phyloP scores from a whole-genome alignment of 331 rosid genomes.

The Quercus lobata region DNA sequence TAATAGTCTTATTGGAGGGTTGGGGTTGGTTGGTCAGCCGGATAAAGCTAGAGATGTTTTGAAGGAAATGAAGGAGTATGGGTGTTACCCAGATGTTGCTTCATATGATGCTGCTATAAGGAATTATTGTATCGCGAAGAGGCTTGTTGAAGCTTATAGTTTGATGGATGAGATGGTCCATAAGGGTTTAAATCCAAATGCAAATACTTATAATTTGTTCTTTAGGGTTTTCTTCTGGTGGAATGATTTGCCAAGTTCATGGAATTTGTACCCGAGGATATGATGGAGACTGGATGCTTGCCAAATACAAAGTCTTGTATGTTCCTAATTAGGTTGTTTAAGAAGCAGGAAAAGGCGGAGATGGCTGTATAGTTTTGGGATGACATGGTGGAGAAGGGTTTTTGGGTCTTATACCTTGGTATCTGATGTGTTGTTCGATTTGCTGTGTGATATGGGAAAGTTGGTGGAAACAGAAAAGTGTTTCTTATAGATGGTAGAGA shows the following conservation, averaged over 20 bases:
- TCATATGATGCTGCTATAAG: slow-evolving; percentile 81
- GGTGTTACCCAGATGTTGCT: slow-evolving; percentile 75
- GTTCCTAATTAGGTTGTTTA: slow-evolving; percentile 72
- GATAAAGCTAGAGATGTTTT: slow-evolving; percentile 75
- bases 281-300: slow-evolving; percentile 58
- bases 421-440: slow-evolving; percentile 81
- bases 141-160: slow-evolving; percentile 67
- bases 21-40: slow-evolving; percentile 84
- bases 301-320: slow-evolving; percentile 84
- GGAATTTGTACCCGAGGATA: slow-evolving; percentile 67
- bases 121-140: slow-evolving; percentile 82
- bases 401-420: slow-evolving; percentile 75
- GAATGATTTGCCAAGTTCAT: slow-evolving; percentile 60
- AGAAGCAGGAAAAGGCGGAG: slow-evolving; percentile 70
- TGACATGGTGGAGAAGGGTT: slow-evolving; percentile 86
- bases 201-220: slow-evolving; percentile 82
- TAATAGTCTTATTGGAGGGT: slow-evolving; percentile 72
- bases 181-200: slow-evolving; percentile 67
- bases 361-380: slow-evolving; percentile 83
- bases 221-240: slow-evolving; percentile 78
- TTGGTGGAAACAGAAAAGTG: slow-evolving; percentile 73
- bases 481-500: slow-evolving; percentile 84
- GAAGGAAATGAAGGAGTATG: slow-evolving; percentile 89
- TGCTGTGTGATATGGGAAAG: slow-evolving; percentile 88
- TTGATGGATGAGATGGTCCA: slow-evolving; percentile 69